A percentile compares a stretch with the other conserved stretches of the same genome.
These are phyloP conservation scores for Chalciporus piperatus DNA, from an alignment of 768 basidiomycete species.

Conservation along the genomic window DNA sequence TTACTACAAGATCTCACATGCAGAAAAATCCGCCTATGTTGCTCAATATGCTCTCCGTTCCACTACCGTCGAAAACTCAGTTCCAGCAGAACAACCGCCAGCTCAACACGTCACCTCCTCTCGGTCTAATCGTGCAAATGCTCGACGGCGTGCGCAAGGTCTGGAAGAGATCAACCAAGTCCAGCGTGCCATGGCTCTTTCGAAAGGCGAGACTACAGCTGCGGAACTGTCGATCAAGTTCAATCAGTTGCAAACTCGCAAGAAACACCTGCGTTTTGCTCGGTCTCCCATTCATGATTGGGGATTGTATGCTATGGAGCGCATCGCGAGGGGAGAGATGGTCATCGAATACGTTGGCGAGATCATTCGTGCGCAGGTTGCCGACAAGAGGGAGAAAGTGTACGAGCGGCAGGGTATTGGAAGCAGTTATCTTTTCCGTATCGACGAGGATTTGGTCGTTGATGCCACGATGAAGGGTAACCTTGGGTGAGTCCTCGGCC, in stretches of 20 bases:
- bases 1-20: conserved; percentile 90
- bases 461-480: conserved; percentile 99
- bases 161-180: conserved; percentile 94
- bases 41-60: conserved; percentile 78
- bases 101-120: conserved; percentile 67
- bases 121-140: conserved; percentile 88
- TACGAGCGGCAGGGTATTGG: conserved; percentile 98
- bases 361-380: conserved; percentile 90
- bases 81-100: conserved; percentile 40
- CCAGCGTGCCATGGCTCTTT: conserved; percentile 72
- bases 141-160: conserved; percentile 86
- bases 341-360: conserved; percentile 99
- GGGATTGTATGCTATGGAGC: conserved; percentile 98
- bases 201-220: conserved; percentile 69
- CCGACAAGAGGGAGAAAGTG: conserved; percentile 94
- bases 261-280: conserved; percentile 96
- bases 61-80: conserved; percentile 42
- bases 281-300: conserved; percentile 97
- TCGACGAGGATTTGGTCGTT: conserved; percentile 96
- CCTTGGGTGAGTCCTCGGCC: conserved; percentile 68
- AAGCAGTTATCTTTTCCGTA: conserved; percentile 95
- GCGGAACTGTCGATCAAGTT: conserved; percentile 87
- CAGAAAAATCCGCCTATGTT: conserved; percentile 89
- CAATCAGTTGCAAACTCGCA: conserved; percentile 95
- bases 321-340: conserved; percentile 92